Conservation (phyloP, 176 grass and related monocot genomes). For the Aegilops umbellulata region DNA sequence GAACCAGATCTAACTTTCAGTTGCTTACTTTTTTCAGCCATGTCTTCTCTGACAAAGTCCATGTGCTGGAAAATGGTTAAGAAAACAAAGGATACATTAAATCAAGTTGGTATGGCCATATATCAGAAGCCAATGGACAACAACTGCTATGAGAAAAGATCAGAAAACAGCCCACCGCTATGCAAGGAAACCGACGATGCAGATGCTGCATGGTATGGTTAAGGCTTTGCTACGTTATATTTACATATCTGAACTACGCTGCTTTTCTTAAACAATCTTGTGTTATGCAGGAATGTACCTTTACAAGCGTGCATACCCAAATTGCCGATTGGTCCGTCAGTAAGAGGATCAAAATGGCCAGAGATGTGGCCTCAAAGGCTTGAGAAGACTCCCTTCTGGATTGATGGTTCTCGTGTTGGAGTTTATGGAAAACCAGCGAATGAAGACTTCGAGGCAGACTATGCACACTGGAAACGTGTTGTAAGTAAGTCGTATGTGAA, state of each 20-base stretch:
- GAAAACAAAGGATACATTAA: slow-evolving; percentile 79
- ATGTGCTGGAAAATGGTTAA: slow-evolving; percentile 98
- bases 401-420: slow-evolving; percentile 75
- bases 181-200: slow-evolving; percentile 80
- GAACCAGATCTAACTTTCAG: slow-evolving; percentile 9
- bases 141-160: slow-evolving; percentile 87
- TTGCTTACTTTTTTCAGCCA: slow-evolving; percentile 48
- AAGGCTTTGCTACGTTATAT: not conserved
- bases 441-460: slow-evolving; percentile 87
- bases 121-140: slow-evolving; percentile 93
- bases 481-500: slow-evolving; percentile 83
- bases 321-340: slow-evolving; percentile 52
- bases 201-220: slow-evolving; percentile 91
- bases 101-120: slow-evolving; percentile 89
- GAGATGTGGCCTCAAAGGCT: slow-evolving; percentile 77
- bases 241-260: not conserved
- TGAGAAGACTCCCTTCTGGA: slow-evolving; percentile 80
- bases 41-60: slow-evolving; percentile 82
- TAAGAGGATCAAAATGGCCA: slow-evolving; percentile 73
- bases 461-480: slow-evolving; percentile 89
- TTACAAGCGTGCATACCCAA: slow-evolving; percentile 93
- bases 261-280: slow-evolving; percentile 20
- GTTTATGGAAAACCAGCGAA: slow-evolving; percentile 88
- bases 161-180: slow-evolving; percentile 68
- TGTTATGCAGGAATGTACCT: slow-evolving; percentile 78